These are phyloP conservation scores for Colletotrichum sidae DNA, from an alignment of 2,329 filamentous ascomycete genomes.

Conservation along the genomic window DNA sequence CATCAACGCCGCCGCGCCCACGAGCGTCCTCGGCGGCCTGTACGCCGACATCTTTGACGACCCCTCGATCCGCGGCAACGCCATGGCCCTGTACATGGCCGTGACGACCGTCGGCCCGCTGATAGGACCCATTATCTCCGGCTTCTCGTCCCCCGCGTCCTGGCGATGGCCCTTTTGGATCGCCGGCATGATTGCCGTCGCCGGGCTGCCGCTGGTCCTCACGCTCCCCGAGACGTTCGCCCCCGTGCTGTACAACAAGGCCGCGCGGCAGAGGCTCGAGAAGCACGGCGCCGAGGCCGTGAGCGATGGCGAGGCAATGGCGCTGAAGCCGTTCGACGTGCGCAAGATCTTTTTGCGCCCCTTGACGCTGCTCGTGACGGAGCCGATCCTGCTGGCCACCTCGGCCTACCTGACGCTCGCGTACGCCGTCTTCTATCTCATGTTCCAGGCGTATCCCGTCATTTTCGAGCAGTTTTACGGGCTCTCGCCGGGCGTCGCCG, in stretches of 20 bases:
- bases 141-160: slow-evolving; percentile 59
- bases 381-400: slow-evolving; percentile 62
- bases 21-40: slow-evolving; percentile 47
- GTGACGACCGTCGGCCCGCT: slow-evolving; percentile 51
- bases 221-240: slow-evolving; percentile 60
- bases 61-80: slow-evolving; percentile 46
- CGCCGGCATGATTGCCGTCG: slow-evolving; percentile 44
- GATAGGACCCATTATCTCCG: slow-evolving; percentile 63
- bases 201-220: slow-evolving; percentile 48
- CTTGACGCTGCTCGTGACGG: slow-evolving; percentile 58
- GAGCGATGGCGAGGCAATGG: slow-evolving; percentile 44
- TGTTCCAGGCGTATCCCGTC: slow-evolving; percentile 64
- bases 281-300: slow-evolving; percentile 55
- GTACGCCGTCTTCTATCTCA: slow-evolving; percentile 64
- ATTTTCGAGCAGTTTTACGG: slow-evolving; percentile 57
- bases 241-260: slow-evolving; percentile 62
- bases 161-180: slow-evolving; percentile 57
- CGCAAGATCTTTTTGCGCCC: slow-evolving; percentile 63
- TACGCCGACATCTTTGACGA: slow-evolving; percentile 49
- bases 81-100: slow-evolving; percentile 50
- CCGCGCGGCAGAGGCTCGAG: slow-evolving; percentile 59
- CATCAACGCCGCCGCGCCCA: slow-evolving; percentile 49
- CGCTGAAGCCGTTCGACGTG: slow-evolving; percentile 50
- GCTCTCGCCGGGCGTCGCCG: slow-evolving; percentile 58
- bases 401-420: slow-evolving; percentile 62